Conservation (phyloP, 495 filamentous ascomycete species). For the Tuber calosporum region DNA sequence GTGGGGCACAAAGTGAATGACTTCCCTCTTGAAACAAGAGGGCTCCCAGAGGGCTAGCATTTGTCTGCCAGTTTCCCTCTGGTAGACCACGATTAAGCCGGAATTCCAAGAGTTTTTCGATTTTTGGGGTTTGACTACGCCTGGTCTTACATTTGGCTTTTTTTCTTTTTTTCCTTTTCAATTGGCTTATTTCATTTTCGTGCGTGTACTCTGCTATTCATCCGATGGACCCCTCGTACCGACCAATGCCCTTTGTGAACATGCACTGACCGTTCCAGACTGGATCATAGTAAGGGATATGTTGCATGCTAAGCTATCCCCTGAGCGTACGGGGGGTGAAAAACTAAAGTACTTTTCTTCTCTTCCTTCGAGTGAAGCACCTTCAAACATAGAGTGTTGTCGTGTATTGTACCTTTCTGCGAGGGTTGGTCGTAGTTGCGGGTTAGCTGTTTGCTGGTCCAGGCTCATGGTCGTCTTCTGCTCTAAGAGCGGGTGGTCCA, state of each 20-base stretch:
- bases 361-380: background rate
- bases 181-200: background rate
- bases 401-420: background rate
- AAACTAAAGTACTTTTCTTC: background rate
- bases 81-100: conserved; percentile 39
- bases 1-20: conserved; percentile 31
- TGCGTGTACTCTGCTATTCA: background rate
- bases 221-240: background rate
- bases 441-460: background rate
- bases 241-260: background rate
- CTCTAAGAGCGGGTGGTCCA: background rate
- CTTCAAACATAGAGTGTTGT: background rate
- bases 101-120: conserved; percentile 25
- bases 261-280: conserved; percentile 4
- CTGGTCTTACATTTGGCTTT: conserved; percentile 24
- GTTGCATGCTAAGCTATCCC: background rate
- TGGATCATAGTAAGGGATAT: background rate
- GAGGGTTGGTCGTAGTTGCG: background rate
- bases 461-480: background rate
- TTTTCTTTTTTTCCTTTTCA: background rate
- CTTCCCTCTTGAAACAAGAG: conserved; percentile 4
- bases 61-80: conserved; percentile 31
- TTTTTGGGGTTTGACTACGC: conserved; percentile 35
- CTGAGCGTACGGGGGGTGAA: background rate
- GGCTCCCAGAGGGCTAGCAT: conserved; percentile 26